Evolutionary conservation across 2,329 filamentous ascomycete species (phyloP), one percentile per base, ranked within the genome.

Genomic region (Aspergillus fischeri): DNA sequence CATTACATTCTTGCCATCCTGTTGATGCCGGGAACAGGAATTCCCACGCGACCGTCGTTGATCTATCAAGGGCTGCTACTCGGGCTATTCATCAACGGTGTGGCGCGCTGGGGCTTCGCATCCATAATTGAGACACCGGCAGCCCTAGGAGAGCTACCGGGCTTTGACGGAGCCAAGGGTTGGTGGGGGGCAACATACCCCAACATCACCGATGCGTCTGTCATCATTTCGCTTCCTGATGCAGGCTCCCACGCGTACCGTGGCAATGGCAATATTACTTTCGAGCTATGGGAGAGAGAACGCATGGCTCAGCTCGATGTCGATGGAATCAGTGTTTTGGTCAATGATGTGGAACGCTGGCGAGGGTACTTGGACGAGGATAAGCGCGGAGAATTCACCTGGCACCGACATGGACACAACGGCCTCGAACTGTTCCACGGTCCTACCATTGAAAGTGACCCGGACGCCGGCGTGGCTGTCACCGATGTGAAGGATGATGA

Each of bases 81-180:
- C 7, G 94, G 94, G 0, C 82, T 97, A 0, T 97, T 97, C 73
- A 87, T 97, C 76, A 97, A 97, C 70, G 93, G 94, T 53, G 86
- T 95, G 58, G 93, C 92, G 3, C 84, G 93, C 47, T 97, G 94
- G 94, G 92, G 92, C 0, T 99, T 96, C 72, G 92, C 91, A 60
- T 83, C 89, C 1, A 85, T 99, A 49, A 82, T 99, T 17, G 88
- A 99, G 75, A 97, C 94, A 0, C 85, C 90, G 0, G 81, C 75
- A 0, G 86, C 86, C 0, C 76, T 99, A 25, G 80, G 83, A 9
- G 80, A 82, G 68, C 56, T 70, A 67, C 50, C 74, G 74, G 52
- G 81, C 7, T 74, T 78, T 14, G 69, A 72, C 44, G 75, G 75
- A 21, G 64, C 67, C 28, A 75, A 76, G 56, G 77, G 77, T 49